phyloP scores from a whole-genome alignment of 23 red algal species.

The Gracilaria gracilis region DNA sequence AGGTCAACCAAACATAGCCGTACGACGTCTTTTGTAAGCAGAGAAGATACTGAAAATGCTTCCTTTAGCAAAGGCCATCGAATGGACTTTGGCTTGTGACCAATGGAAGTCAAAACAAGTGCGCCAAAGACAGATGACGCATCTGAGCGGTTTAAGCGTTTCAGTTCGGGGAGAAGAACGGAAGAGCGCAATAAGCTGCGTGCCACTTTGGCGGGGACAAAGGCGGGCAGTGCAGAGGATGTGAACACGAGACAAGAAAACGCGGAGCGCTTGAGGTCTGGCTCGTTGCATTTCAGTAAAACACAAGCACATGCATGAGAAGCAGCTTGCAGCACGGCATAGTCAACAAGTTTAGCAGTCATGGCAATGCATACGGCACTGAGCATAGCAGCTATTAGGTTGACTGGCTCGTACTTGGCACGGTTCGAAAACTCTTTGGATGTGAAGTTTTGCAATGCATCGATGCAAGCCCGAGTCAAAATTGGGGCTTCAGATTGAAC shows the following conservation, averaged over 20 bases:
- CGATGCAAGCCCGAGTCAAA: neutral
- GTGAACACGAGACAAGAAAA: neutral
- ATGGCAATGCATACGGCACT: no score
- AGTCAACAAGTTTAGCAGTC: no score
- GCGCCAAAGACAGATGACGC: neutral
- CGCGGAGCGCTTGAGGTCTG: neutral
- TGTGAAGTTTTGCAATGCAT: neutral
- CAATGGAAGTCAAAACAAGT: neutral
- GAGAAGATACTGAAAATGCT: neutral
- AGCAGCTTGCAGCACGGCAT: no score
- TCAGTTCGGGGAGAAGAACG: neutral
- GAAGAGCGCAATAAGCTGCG: neutral
- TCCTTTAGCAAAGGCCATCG: neutral
- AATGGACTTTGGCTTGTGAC: neutral
- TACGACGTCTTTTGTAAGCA: neutral
- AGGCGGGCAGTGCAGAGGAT: neutral
- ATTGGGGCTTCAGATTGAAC: neutral
- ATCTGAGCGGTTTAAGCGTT: neutral
- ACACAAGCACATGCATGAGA: no score
- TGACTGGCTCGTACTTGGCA: neutral
- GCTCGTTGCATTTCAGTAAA: neutral
- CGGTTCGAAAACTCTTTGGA: conserved; percentile 3
- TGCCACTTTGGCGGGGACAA: neutral
- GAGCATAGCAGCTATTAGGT: no score
- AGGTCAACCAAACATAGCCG: conserved; percentile 1